Conservation (phyloP, 2,329 filamentous ascomycete species). For the Cladophialophora chaetospira region DNA sequence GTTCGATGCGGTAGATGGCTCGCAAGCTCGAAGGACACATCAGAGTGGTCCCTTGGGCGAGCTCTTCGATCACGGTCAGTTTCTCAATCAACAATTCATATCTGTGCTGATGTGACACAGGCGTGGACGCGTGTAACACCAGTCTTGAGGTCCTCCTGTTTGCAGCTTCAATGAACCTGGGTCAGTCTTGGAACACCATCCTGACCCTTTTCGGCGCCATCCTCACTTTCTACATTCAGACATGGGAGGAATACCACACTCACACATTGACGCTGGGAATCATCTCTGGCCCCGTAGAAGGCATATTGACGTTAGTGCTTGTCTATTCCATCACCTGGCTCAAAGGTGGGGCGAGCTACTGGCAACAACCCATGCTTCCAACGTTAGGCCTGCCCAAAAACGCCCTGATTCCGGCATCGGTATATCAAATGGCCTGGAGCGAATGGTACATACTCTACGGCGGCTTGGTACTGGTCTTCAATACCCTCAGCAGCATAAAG, state of each 20-base stretch:
- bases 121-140: slow-evolving; percentile 93
- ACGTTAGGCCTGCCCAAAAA: slow-evolving; percentile 68
- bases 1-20: slow-evolving; percentile 94
- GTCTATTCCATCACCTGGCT: slow-evolving; percentile 83
- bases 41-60: slow-evolving; percentile 94
- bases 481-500: slow-evolving; percentile 70
- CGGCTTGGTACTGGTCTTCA: slow-evolving; percentile 75
- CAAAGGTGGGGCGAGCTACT: slow-evolving; percentile 87
- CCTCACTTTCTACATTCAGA: slow-evolving; percentile 97
- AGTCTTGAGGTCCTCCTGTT: slow-evolving; percentile 92
- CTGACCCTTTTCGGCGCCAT: slow-evolving; percentile 79
- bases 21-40: slow-evolving; percentile 85
- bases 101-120: slow-evolving; percentile 38
- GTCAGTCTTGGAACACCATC: slow-evolving; percentile 87
- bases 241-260: slow-evolving; percentile 99
- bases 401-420: slow-evolving; percentile 64
- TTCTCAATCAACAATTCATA: background rate
- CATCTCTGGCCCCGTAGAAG: slow-evolving; percentile 92
- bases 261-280: slow-evolving; percentile 91
- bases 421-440: slow-evolving; percentile 83
- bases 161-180: slow-evolving; percentile 87
- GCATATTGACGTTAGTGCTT: slow-evolving; percentile 77
- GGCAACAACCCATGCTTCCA: slow-evolving; percentile 78
- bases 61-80: slow-evolving; percentile 86
- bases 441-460: slow-evolving; percentile 94